Conservation (phyloP, 2,329 filamentous ascomycete genomes). For the Balansia obtecta region DNA sequence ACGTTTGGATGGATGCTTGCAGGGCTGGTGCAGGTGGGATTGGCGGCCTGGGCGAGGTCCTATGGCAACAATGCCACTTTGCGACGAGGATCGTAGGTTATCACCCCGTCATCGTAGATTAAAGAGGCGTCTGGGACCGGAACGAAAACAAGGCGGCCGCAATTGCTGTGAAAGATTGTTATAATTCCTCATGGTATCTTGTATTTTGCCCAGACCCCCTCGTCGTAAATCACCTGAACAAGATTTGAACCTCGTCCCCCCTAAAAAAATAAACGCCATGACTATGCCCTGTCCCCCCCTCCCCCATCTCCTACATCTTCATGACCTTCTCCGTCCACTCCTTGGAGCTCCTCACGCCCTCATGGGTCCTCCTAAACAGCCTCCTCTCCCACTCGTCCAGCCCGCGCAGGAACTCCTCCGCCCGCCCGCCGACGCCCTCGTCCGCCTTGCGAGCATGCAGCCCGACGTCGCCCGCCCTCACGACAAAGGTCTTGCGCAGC, state of each 20-base stretch:
- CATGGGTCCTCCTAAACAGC: constrained; percentile 62
- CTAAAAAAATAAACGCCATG: neutral
- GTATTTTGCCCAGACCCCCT: neutral
- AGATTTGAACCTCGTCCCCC: neutral
- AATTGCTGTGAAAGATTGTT: too few species aligned
- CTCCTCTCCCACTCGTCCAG: constrained; percentile 82
- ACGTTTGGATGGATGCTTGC: constrained; percentile 15
- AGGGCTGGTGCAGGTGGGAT: constrained; percentile 11
- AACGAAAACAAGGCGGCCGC: too few species aligned
- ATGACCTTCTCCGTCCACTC: constrained; percentile 54
- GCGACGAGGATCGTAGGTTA: too few species aligned
- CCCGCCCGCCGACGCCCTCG: constrained; percentile 41
- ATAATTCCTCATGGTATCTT: too few species aligned
- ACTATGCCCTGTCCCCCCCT: too few species aligned
- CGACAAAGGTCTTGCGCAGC: constrained; percentile 66
- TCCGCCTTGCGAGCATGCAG: constrained; percentile 82
- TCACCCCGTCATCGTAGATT: too few species aligned
- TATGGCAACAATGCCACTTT: neutral
- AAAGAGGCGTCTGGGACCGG: too few species aligned
- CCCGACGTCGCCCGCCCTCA: constrained; percentile 68
- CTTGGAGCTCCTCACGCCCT: constrained; percentile 56
- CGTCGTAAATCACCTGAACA: neutral
- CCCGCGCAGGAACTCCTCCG: constrained; percentile 74
- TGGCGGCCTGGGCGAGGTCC: neutral
- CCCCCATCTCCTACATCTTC: constrained; percentile 16